phyloP scores from a whole-genome alignment of 768 basidiomycete genomes.

The Boletus coccyginus region DNA sequence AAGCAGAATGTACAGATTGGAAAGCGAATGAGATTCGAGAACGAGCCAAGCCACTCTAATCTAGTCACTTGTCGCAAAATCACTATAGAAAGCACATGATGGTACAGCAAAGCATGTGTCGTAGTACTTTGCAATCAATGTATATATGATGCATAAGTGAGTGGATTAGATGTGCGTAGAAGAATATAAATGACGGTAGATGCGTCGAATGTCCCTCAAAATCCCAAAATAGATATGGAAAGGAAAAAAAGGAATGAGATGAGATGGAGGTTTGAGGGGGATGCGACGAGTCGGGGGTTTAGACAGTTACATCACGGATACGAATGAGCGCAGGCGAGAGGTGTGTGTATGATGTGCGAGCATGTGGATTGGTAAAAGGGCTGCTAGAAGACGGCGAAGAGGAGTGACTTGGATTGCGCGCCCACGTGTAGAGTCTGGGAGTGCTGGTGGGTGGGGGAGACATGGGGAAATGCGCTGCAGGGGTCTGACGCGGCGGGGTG shows the following conservation, averaged over 20 bases:
- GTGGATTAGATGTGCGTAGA: conserved; percentile 31
- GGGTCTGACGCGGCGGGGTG: conserved; percentile 32
- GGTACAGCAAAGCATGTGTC: conserved; percentile 30
- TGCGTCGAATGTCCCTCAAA: conserved; percentile 9
- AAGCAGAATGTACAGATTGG: conserved; percentile 35
- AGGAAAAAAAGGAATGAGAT: conserved; percentile 6
- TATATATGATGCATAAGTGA: conserved; percentile 38
- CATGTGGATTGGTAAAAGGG: conserved; percentile 56
- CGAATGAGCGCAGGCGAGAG: conserved; percentile 48
- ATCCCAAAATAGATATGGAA: conserved; percentile 10
- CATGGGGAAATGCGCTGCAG: conserved; percentile 32
- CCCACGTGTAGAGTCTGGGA: conserved; percentile 58
- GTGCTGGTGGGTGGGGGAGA: conserved; percentile 56
- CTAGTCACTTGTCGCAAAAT: conserved; percentile 29
- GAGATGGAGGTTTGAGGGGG: conserved; percentile 2
- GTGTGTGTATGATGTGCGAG: conserved; percentile 58
- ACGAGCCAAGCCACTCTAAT: conserved; percentile 25
- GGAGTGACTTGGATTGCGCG: conserved; percentile 36
- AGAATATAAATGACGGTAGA: conserved; percentile 24
- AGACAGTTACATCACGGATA: conserved; percentile 38
- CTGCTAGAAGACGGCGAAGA: conserved; percentile 33
- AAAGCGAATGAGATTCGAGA: conserved; percentile 36
- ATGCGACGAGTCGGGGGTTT: conserved; percentile 1
- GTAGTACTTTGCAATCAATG: conserved; percentile 24
- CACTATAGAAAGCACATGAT: conserved; percentile 34